Evolutionary conservation across 306 rosid genomes (phyloP), one percentile per base, ranked within the genome.

Genomic region (Coriaria nepalensis): DNA sequence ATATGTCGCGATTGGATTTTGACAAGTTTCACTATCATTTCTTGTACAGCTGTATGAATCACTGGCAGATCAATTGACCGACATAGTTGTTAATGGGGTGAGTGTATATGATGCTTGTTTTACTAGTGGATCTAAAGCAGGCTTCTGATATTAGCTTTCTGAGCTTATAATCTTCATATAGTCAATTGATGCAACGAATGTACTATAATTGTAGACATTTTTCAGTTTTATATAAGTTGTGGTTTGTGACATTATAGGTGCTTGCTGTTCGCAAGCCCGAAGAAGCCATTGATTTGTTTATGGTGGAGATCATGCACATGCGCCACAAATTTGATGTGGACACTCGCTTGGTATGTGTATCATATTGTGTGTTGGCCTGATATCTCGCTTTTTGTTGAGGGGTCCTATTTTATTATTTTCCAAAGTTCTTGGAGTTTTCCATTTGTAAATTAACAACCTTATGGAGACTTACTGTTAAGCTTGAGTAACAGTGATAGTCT

Each of bases 261-360:
- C 71, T 81, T 45, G 77, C 95, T 60, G 55, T 90, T 54, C 78
- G 95, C 13, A 85, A 79, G 54, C 95, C 95, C 9, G 94, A 85
- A 68, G 95, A 90, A 60, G 59, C 67, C 39, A 79, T 85, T 71
- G 98, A 85, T 69, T 69, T 90, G 44, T 90, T 90, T 68, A 90
- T 90, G 98, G 95, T 90, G 55, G 98, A 90, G 77, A 81, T 79
- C 48, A 90, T 90, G 95, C 98, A 90, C 69, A 90, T 90, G 98
- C 77, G 95, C 38, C 98, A 90, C 67, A 85, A 90, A 60, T 90
- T 90, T 55, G 98, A 90, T 42, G 85, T 73, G 11, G 95, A 90
- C 70, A 90, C 95, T n/a, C 79, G 78, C 46, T 69, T 90, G 95
- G 98, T 90, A 81, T 62, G 83, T 64, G 49, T 13, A 49, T 40